phyloP scores from a whole-genome alignment of 257 asterid species.

The Asclepias syriaca region DNA sequence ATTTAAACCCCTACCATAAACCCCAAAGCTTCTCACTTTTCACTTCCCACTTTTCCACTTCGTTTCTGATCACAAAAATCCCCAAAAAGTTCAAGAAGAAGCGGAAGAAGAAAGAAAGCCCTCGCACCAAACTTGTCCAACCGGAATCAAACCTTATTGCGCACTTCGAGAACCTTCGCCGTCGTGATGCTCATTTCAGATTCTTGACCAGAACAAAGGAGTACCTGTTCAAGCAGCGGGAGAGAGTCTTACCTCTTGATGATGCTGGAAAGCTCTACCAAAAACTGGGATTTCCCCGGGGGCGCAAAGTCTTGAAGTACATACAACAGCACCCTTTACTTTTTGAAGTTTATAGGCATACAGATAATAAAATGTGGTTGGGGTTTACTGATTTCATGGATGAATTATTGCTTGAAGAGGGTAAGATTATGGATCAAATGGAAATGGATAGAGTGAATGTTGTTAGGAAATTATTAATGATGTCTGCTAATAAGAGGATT shows the following conservation, averaged over 20 bases:
- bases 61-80: constrained; percentile 79
- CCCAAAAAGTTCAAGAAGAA: constrained; percentile 78
- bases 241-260: constrained; percentile 65
- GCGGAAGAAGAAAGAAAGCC: constrained; percentile 63
- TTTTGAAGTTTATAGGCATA: constrained; percentile 62
- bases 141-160: constrained; percentile 55
- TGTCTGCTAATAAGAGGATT: constrained; percentile 59
- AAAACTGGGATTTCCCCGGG: constrained; percentile 90
- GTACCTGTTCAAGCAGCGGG: constrained; percentile 69
- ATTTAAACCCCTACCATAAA: constrained; percentile 22
- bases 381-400: constrained; percentile 81
- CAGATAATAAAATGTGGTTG: constrained; percentile 71
- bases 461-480: constrained; percentile 75
- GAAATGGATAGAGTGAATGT: constrained; percentile 51
- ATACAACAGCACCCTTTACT: constrained; percentile 67
- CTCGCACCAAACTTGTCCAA: constrained; percentile 70
- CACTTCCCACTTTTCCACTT: constrained; percentile 53
- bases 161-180: constrained; percentile 62
- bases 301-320: constrained; percentile 58
- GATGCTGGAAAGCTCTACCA: constrained; percentile 81
- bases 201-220: constrained; percentile 70
- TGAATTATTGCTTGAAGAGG: constrained; percentile 39
- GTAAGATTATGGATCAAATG: constrained; percentile 28
- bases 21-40: constrained; percentile 20
- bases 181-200: constrained; percentile 55